Base-by-base conservation (phyloP, 1,284 basidiomycete species). In the Irpex sp. region DNA sequence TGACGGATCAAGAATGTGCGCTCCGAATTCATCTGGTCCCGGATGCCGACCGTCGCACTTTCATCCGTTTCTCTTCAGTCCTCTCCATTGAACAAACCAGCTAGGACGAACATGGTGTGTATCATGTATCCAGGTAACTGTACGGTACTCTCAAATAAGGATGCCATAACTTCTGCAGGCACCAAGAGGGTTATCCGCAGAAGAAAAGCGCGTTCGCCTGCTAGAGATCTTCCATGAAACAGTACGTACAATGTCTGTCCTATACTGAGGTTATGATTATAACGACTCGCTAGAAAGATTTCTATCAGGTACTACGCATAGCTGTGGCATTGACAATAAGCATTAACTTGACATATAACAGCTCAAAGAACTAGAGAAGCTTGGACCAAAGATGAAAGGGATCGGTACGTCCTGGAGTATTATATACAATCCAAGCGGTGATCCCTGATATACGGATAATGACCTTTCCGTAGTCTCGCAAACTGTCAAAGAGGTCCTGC, bases 171-270 rank as follows among this genome's bases (percentile, higher is more conserved):
- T 50, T 56, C 57, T 58, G 56, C 33, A 92, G 89, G 88, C 90
- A 61, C 90, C 90, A 46, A 81, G 88, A 76, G 91, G 91, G 68
- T 78, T 93, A 57, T 92, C 91, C 35, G 84, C 81, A 5, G 92
- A 93, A 72, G 92, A 93, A 72, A 93, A 93, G 72, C 87, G 89
- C 68, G 80, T 87, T 64, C 90, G 88, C 69, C 72, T 96, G 62
- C 76, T 95, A 17, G 93, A 95, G 75, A 90, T 95, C 68, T 95
- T 96, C 71, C 93, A 95, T 71, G 94, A 96, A 74, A 89, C 89
- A 9, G 94, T 92, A 37, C 46, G 21, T 60, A 36, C 17, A 26
- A 31, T 26, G 50, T 15, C 17, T 51, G 15, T 19, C 58, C 9
- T 50, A 1, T n/a, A 53, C 54, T 8, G 11, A 21, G 36, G 56